These are phyloP conservation scores for Coemansia sp. DNA, from an alignment of 192 early-diverging fungal genomes.

Conservation along the genomic window DNA sequence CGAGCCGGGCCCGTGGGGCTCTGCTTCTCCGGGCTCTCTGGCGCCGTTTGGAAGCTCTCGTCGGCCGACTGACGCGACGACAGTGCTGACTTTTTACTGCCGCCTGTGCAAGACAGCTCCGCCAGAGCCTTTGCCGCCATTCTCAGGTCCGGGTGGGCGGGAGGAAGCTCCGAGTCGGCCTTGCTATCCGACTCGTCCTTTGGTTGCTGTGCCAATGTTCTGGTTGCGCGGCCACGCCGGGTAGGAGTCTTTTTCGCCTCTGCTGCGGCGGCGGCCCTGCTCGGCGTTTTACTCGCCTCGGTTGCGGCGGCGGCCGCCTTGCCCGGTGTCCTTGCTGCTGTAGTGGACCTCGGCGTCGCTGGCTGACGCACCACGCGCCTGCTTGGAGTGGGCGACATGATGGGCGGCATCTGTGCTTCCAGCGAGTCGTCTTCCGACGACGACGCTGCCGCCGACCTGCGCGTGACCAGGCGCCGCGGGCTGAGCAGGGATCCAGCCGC, in stretches of 20 bases:
- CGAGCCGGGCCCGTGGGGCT: not conserved
- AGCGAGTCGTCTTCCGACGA: not conserved
- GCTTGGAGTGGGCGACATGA: slow-evolving; percentile 8
- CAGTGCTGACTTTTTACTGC: not conserved
- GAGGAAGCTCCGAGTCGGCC: slow-evolving; percentile 3
- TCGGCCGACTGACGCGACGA: slow-evolving; percentile 12
- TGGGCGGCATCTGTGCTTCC: not conserved
- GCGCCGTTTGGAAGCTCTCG: slow-evolving; percentile 22
- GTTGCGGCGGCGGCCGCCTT: not conserved
- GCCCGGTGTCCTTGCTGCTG: slow-evolving; percentile 2
- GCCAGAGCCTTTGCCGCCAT: slow-evolving; percentile 16
- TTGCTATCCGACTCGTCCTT: not conserved
- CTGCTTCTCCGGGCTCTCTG: slow-evolving; percentile 22
- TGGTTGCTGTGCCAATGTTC: not conserved
- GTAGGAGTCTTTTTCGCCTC: not conserved
- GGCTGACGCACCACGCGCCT: too few species aligned
- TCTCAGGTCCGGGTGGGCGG: slow-evolving; percentile 20
- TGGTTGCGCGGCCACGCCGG: too few species aligned
- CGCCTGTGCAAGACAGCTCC: slow-evolving; percentile 2
- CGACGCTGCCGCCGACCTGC: not conserved
- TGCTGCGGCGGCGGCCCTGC: not conserved
- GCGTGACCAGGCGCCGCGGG: not conserved
- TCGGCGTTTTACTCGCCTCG: slow-evolving; percentile 1
- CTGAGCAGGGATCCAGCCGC: not conserved
- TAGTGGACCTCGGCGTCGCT: too few species aligned